Base-by-base conservation (phyloP, 2,329 filamentous ascomycete genomes). In the Juglanconis oblonga region DNA sequence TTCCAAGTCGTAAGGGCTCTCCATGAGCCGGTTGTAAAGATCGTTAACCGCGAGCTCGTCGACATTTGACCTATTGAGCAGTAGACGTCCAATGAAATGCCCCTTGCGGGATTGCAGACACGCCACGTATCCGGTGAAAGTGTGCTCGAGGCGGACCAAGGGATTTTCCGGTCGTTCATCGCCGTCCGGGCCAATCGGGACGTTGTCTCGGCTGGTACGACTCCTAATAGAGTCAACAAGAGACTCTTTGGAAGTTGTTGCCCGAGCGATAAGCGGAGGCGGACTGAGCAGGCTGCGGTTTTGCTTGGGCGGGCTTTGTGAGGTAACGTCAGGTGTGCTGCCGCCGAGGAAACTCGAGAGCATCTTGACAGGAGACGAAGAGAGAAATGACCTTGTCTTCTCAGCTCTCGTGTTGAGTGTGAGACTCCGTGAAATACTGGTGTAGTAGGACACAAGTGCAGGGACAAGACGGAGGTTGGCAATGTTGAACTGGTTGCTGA, bases 291-390 rank as follows among this genome's bases (percentile, higher is more conserved):
- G 35, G 35, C 55, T 74, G 44, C 76, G 76, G 53, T 75, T 76
- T 59, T 71, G 71, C 61, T 79, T 81, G 9, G 76, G 71, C 2
- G 72, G 61, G 65, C 66, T 67, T 52, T 74, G 67, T 29, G 71
- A 62, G 11, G 76, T 72, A 40, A 73, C 76, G 63, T 78, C 80
- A 38, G 80, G 73, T 17, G 75, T 81, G 58, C 81, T 83, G 31
- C 86, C 84, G 38, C 86, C 84, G 67, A 96, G 86, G 57, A 97
- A 85, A 69, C 84, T 96, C 0, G 93, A 96, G 14, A 98, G 79
- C 69, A 97, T 81, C 72, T 97, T 98, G 52, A 96, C 91, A 0
- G 94, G 93, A 1, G 93, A 97, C n/a, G 88, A 85, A 4, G 87
- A 87, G 9, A 94, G 82, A 69, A 91, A 90, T 0, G 86, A 87